These are phyloP conservation scores for Fusarium zealandicum DNA, from an alignment of 2,329 filamentous ascomycete species.

Conservation along the genomic window DNA sequence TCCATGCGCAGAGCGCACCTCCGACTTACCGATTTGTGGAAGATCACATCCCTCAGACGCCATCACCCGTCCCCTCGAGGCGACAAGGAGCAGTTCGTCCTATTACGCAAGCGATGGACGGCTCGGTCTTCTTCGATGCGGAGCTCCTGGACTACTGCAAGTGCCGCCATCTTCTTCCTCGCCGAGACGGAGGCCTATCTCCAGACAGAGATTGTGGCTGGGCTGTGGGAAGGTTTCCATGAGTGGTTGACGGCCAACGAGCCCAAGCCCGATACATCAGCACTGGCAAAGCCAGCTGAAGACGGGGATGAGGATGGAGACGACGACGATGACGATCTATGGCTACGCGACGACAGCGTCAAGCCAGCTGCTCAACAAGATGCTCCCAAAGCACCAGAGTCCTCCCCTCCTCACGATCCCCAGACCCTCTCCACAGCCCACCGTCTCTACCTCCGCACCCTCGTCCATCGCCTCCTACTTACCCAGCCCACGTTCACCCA, in stretches of 20 bases:
- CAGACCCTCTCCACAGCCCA: conserved; percentile 85
- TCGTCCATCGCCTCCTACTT: conserved; percentile 72
- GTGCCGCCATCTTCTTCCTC: conserved; percentile 86
- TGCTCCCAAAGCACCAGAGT: conserved; percentile 28
- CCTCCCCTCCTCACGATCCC: conserved; percentile 69
- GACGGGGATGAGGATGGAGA: conserved; percentile 13
- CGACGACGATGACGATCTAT: conserved; percentile 39
- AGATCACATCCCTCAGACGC: conserved; percentile 77
- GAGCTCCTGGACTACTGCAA: conserved; percentile 87
- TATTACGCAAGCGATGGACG: conserved; percentile 70
- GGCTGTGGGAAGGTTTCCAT: conserved; percentile 81
- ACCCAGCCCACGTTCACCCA: conserved; percentile 69
- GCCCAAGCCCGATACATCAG: conserved; percentile 40
- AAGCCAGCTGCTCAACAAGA: conserved; percentile 28
- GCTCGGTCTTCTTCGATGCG: conserved; percentile 73
- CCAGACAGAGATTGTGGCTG: conserved; percentile 85
- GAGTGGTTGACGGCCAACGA: conserved; percentile 69
- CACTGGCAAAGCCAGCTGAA: conserved; percentile 28
- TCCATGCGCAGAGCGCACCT: conserved; percentile 87
- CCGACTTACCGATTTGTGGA: conserved; percentile 85
- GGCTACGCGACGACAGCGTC: conserved; percentile 35
- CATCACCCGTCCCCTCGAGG: conserved; percentile 75
- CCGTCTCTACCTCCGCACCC: conserved; percentile 73
- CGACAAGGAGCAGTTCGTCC: conserved; percentile 65
- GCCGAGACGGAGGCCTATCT: conserved; percentile 88